phyloP scores from a whole-genome alignment of 1,284 basidiomycete genomes.

The Neolentinus lepideus region DNA sequence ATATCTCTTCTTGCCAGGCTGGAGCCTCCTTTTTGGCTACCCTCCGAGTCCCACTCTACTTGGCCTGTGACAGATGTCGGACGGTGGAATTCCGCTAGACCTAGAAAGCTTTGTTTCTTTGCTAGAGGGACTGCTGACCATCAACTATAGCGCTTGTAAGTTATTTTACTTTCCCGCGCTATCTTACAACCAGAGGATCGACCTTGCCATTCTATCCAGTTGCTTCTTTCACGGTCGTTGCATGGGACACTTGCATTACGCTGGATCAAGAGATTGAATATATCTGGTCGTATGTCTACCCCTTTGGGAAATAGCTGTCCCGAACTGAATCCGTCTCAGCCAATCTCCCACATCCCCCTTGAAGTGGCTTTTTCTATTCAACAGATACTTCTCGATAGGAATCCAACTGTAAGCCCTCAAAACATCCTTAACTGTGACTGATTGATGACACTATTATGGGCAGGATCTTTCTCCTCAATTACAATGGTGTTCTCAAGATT shows the following conservation, averaged over 20 bases:
- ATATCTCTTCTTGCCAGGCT: too few relatives aligned
- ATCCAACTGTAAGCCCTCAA: not conserved
- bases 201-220: not conserved
- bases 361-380: constrained; percentile 2
- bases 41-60: too few relatives aligned
- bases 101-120: not conserved
- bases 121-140: not conserved
- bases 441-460: too few relatives aligned
- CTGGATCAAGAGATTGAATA: constrained; percentile 1
- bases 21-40: too few relatives aligned
- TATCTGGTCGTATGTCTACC: not conserved
- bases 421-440: not conserved
- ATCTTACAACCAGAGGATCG: not conserved
- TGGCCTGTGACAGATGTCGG: not conserved
- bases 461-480: not conserved
- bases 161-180: not conserved
- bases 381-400: not conserved
- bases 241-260: constrained; percentile 1
- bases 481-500: not conserved
- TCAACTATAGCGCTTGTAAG: not conserved
- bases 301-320: not conserved
- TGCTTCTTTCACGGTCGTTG: not conserved
- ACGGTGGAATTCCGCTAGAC: not conserved
- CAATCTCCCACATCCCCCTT: not conserved
- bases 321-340: not conserved